Base-by-base conservation (phyloP, 192 early-diverging fungal genomes). In the Coemansia reversa region DNA sequence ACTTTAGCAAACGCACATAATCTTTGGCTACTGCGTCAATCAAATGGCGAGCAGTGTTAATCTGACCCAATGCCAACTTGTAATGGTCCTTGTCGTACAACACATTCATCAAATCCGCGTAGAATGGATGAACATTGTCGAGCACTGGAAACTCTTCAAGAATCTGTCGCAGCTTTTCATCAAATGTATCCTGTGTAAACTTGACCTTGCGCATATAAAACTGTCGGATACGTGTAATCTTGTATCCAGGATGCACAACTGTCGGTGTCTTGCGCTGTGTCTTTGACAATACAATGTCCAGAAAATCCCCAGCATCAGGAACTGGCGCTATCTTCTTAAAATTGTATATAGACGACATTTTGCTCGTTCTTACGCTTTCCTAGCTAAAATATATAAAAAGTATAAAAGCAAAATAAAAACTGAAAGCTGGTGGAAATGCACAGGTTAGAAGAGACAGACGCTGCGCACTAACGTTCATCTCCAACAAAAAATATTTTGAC, bases 151-250 rank as follows among this genome's bases (percentile, higher is more conserved):
- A 99, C 72, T 98, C 96, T 24, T 87, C 86, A 22, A 99, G 84
- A 60, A 99, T 97, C 60, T 87, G 84, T 63, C 90, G 88, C 63
- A 99, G 84, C 81, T 96, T 96, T 72, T 99, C 97, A 60, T 98
- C 95, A 71, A 99, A 99, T 59, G 81, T 80, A 60, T 93, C 92
- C 82, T 99, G 96, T 20, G 96, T 95, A 79, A 96, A 99, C 88
- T 97, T 97, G 79, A 98, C 96, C 76, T 99, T 99, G 70, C 97
- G 90, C 94, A 98, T 98, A 73, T 99, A 99, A 74, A 99, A 99
- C 71, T 93, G 89, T 51, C 96, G 80, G 69, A 99, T 99, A 65
- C 97, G 84, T 23, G 92, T 89, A 83, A 99, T 99, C 74, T 95
- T 91, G 86, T 96, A 99, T 66, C 93, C 90, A 30, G 94, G 93